Base-by-base conservation (phyloP, 306 rosid genomes). In the Prunus mume region DNA sequence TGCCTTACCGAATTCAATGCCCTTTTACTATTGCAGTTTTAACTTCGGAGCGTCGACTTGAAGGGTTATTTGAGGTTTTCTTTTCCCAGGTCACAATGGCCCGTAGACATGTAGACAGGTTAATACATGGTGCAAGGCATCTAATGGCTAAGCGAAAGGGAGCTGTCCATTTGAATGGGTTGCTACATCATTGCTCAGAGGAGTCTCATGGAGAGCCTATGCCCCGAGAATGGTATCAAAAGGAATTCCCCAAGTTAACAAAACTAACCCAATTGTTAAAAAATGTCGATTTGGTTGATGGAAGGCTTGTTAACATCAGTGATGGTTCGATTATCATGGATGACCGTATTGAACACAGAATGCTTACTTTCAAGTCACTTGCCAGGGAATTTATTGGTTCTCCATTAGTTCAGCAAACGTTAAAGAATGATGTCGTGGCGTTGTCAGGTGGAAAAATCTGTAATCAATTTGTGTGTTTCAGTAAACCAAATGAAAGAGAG, bases 301-400 rank as follows among this genome's bases (percentile, higher is more conserved):
- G 97, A 68, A 84, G 84, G 75, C 90, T 95, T 41, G 87, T 90
- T 71, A 84, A 90, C 72, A n/a, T 83, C 13, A 71, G 30, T 47
- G 84, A 70, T 55, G 88, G 85, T 82, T 82, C 97, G 28, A 58
- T 84, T 69, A 65, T 95, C 72, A 66, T 82, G 57, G 85, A 84
- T 68, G 87, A 83, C 19, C 79, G 74, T 3, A 72, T 81, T 52
- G 89, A 84, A 81, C 81, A 77, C 24, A 86, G 82, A 28, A 87
- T 90, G 91, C 77, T 24, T 55, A 75, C 79, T 11, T 90, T 90
- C 41, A 90, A 92, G 87, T 87, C 93, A 10, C 89, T 89, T 81
- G 92, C 80, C 9, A 86, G 96, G 65, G 77, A 58, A 57, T 89
- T 87, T 70, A 65, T 92, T 78, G 99, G 92, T 69, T 90, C 92